Conservation (phyloP, 495 filamentous ascomycete genomes). For the Aspergillus sclerotioniger region DNA sequence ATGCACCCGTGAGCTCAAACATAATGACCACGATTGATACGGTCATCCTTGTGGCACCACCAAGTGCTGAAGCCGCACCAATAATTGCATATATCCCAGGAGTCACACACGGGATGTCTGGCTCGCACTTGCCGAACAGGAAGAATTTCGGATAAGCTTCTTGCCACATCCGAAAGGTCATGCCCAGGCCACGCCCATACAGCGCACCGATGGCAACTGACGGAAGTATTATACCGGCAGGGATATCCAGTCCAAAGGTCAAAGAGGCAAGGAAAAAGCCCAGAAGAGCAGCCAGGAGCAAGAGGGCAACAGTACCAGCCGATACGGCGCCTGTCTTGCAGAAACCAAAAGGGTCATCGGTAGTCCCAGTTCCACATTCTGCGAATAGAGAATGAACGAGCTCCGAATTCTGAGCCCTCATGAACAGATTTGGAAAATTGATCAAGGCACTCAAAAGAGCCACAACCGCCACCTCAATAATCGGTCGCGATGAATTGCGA, state of each 20-base stretch:
- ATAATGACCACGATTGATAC: constrained; percentile 97
- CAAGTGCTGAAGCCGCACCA: constrained; percentile 90
- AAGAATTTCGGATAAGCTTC: constrained; percentile 71
- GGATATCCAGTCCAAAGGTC: constrained; percentile 96
- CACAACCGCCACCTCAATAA: constrained; percentile 72
- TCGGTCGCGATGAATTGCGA: constrained; percentile 54
- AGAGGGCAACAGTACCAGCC: constrained; percentile 70
- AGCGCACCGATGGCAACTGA: constrained; percentile 97
- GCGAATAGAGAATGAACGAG: constrained; percentile 90
- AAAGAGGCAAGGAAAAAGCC: constrained; percentile 83
- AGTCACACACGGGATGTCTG: constrained; percentile 86
- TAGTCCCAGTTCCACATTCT: constrained; percentile 71
- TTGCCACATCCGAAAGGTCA: constrained; percentile 88
- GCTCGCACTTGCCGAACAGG: constrained; percentile 76
- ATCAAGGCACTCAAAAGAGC: constrained; percentile 79
- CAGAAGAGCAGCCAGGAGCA: constrained; percentile 74
- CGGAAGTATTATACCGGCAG: constrained; percentile 92
- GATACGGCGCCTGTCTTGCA: constrained; percentile 74
- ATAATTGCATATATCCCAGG: constrained; percentile 96
- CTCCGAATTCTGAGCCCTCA: constrained; percentile 87
- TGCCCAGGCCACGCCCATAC: constrained; percentile 86
- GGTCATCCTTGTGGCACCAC: constrained; percentile 97
- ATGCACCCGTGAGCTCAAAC: constrained; percentile 95
- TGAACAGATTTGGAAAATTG: constrained; percentile 93
- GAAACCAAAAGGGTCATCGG: constrained; percentile 80